Base-by-base conservation (phyloP, 805 yeast species). In the Nakazawaea sp. region DNA sequence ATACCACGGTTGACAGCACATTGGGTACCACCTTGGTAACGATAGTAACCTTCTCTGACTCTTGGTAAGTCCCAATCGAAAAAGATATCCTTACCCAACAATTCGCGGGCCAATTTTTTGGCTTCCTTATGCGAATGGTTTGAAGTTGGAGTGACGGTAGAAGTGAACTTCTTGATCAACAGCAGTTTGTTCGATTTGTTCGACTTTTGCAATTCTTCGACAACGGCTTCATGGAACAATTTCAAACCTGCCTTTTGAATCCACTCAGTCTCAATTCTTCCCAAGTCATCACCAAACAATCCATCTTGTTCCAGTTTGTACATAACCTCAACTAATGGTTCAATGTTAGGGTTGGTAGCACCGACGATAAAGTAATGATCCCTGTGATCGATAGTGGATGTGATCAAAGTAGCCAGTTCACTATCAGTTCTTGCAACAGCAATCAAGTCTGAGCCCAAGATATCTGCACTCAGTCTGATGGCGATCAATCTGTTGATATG, bases 1-100 rank as follows among this genome's bases (percentile, higher is more conserved):
- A 95, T 78, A 45, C 95, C 97, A 61, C 97, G 81, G 81, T 87
- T 90, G 36, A 90, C 83, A 35, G 97, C 96, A 72, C 96, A 88
- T 69, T 86, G 89, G 43, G 96, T 86, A 52, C 97, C 97, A 53
- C 97, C 97, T 54, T 69, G 70, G 78, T 87, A 89, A 57, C 96
- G 78, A 78, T 90, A 90, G 76, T 84, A 85, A 51, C 97, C 97
- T 68, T 90, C 97, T 60, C 97, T 76, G 45, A 85, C 95, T 62
- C 97, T 81, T 53, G 96, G 82, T 43, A 80, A 76, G 41, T 89
- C 97, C 97, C 97, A 90, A 75, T 90, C 78, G 64, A 88, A 89
- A 75, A 71, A 83, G 45, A 89, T 59, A 46, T 87, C 95, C 58
- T 80, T 71, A 47, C 96, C 96, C 42, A 83, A 64, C 35, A 89